Conservation (phyloP, 768 basidiomycete species). For the Bullera alba region DNA sequence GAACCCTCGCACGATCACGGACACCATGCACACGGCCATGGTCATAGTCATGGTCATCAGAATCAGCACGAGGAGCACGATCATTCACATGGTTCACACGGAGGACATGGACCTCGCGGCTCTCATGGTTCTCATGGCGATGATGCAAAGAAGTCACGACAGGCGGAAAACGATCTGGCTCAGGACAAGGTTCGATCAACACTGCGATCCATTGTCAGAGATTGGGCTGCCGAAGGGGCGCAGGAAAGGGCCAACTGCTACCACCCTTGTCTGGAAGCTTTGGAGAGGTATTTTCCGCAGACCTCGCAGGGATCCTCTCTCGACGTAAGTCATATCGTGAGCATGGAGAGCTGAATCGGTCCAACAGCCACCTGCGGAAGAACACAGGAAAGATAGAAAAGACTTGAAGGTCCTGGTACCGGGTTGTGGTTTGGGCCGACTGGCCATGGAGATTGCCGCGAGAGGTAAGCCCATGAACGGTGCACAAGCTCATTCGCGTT, state of each 20-base stretch:
- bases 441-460: constrained; percentile 80
- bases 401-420: constrained; percentile 71
- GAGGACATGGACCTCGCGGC: too few species aligned
- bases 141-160: constrained; percentile 9
- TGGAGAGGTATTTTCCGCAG: constrained; percentile 55
- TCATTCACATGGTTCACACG: constrained; percentile 15
- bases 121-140: constrained; percentile 7
- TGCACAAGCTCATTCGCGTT: neutral
- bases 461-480: constrained; percentile 53
- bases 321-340: too few species aligned
- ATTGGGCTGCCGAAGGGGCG: constrained; percentile 83
- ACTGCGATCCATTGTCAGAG: constrained; percentile 82
- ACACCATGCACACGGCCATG: constrained; percentile 1
- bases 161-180: constrained; percentile 17
- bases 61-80: constrained; percentile 19
- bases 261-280: constrained; percentile 68
- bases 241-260: constrained; percentile 73
- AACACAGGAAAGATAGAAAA: constrained; percentile 48
- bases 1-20: neutral
- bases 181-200: constrained; percentile 88
- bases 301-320: constrained; percentile 31
- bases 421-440: constrained; percentile 77
- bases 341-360: too few species aligned
- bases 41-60: constrained; percentile 18
- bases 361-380: too few species aligned